Evolutionary conservation across 345 rosid genomes (phyloP).

Genomic region (Eucalyptus viminalis): DNA sequence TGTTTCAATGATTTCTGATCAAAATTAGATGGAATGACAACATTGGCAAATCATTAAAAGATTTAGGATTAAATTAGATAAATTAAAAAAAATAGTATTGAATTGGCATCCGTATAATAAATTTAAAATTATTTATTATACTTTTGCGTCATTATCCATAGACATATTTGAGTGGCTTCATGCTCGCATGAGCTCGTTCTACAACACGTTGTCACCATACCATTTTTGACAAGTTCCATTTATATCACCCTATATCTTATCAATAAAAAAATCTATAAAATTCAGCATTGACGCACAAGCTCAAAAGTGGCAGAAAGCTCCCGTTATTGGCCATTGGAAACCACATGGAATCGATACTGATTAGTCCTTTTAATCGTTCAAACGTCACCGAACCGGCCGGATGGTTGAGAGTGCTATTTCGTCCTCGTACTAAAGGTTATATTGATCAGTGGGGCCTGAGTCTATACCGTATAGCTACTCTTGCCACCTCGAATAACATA

Average conservation of each 20-base stretch:
- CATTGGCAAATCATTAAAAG: not conserved
- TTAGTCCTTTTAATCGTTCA: not conserved
- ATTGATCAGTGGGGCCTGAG: not conserved
- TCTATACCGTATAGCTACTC: not conserved
- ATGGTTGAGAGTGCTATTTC: not conserved
- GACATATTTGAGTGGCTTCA: not conserved
- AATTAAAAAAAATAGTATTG: not conserved
- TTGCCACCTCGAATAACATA: not conserved
- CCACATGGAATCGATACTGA: not conserved
- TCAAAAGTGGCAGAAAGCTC: not conserved
- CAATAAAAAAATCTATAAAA: not conserved
- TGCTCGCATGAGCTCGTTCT: not conserved
- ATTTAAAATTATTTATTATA: no score
- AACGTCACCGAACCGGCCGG: not conserved
- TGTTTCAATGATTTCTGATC: rapidly evolving
- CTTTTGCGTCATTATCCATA: not conserved
- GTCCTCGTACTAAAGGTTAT: not conserved
- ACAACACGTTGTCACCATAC: not conserved
- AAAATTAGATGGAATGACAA: not conserved
- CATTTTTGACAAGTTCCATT: not conserved
- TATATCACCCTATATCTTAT: not conserved
- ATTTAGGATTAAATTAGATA: not conserved
- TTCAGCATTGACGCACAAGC: not conserved
- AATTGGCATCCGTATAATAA: not conserved
- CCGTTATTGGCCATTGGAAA: not conserved